Conservation (phyloP, 257 asterid genomes). For the Vinca minor region DNA sequence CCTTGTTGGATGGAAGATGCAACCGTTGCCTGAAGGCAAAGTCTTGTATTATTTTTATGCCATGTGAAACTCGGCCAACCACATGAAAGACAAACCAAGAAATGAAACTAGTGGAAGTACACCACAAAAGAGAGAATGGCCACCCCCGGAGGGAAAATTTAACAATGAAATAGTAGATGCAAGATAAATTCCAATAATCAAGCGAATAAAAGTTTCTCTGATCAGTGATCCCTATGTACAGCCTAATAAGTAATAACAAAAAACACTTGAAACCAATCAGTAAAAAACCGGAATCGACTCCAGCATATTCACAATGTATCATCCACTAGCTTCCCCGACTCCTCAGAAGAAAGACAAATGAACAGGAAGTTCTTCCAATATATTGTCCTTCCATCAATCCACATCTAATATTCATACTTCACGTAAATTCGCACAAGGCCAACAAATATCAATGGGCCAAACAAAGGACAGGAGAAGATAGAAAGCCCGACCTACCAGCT, state of each 20-base stretch:
- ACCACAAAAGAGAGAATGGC: not conserved
- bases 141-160: not conserved
- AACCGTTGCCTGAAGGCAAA: conserved; percentile 40
- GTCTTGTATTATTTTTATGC: not conserved
- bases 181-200: not conserved
- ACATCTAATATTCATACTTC: not conserved
- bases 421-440: not conserved
- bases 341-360: not conserved
- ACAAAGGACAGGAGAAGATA: not conserved
- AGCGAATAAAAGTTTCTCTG: not conserved
- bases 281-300: not conserved
- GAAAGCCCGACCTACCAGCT: too few relatives aligned
- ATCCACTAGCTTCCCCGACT: not conserved
- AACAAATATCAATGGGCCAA: not conserved
- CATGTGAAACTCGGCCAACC: not conserved
- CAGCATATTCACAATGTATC: not conserved
- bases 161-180: not conserved
- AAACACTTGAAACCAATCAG: not conserved
- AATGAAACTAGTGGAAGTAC: not conserved
- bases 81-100: not conserved
- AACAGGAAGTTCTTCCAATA: not conserved
- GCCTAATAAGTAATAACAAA: not conserved
- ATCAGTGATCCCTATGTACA: not conserved
- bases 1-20: conserved; percentile 46
- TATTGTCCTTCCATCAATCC: not conserved